Evolutionary conservation across 176 grass and related monocot genomes (phyloP).

Genomic region (Lolium rigidum): DNA sequence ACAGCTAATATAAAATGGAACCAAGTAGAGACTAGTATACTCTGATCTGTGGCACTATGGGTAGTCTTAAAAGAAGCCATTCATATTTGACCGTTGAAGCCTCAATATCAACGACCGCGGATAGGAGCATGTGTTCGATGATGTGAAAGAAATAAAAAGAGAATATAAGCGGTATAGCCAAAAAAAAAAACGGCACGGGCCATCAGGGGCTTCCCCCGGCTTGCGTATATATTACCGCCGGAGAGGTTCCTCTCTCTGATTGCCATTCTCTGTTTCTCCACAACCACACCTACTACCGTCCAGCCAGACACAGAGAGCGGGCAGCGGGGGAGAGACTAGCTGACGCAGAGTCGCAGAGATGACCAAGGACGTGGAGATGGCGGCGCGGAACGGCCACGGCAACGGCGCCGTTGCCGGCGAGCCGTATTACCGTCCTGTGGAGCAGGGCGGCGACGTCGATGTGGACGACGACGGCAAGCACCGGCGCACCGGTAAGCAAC

Average conservation of each 20-base stretch:
- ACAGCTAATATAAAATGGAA: no score
- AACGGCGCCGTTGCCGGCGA: background rate
- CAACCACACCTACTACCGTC: background rate
- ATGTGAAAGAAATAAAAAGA: no score
- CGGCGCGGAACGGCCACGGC: constrained; percentile 38
- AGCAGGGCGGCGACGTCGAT: constrained; percentile 6
- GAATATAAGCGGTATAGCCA: no score
- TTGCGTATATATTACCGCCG: background rate
- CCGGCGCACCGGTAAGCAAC: constrained; percentile 55
- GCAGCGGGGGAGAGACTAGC: background rate
- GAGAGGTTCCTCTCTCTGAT: background rate
- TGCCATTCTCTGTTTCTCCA: background rate
- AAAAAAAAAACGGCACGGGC: no score
- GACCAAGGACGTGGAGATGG: constrained; percentile 66
- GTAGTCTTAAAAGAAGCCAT: no score
- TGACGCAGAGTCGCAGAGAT: constrained; percentile 23
- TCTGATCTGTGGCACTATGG: no score
- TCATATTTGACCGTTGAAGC: no score
- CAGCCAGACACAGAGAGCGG: background rate
- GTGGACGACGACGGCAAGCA: constrained; percentile 80
- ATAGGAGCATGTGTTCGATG: no score
- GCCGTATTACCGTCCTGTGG: background rate
- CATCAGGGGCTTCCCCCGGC: no score
- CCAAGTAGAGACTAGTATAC: no score
- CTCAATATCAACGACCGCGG: no score